phyloP scores from a whole-genome alignment of 1,284 basidiomycete genomes.

The Cryptococcus hybrid region DNA sequence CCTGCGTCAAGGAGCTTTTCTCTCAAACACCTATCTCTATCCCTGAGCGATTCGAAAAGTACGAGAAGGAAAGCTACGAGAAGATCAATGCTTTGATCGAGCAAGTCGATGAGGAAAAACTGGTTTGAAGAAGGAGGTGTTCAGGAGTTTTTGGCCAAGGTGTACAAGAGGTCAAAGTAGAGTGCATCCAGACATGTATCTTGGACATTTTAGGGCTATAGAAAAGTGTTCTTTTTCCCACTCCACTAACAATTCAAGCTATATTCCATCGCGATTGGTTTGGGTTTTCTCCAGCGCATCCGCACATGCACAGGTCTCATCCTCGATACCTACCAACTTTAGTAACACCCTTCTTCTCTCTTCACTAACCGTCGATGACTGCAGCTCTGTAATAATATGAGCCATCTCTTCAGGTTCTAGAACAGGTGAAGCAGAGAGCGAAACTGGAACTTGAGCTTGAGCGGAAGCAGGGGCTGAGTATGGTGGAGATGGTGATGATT shows the following conservation, averaged over 20 bases:
- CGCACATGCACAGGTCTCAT: background rate
- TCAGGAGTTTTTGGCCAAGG: constrained; percentile 80
- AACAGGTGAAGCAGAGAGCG: background rate
- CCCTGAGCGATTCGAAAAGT: constrained; percentile 65
- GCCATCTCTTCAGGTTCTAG: constrained; percentile 13
- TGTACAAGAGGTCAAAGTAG: constrained; percentile 83
- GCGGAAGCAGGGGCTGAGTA: no score
- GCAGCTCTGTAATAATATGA: constrained; percentile 13
- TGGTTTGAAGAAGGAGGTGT: constrained; percentile 74
- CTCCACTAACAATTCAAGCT: constrained; percentile 69
- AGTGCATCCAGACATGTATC: background rate
- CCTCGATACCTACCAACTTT: background rate
- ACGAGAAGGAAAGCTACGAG: constrained; percentile 74
- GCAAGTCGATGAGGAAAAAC: constrained; percentile 62
- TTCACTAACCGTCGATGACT: background rate
- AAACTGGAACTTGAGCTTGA: no score
- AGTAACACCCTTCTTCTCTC: constrained; percentile 2
- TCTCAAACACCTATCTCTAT: constrained; percentile 65
- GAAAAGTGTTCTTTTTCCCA: constrained; percentile 50
- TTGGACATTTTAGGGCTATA: background rate
- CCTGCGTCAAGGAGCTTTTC: constrained; percentile 71
- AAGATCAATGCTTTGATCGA: constrained; percentile 67
- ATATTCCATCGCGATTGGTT: background rate
- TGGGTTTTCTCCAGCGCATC: background rate
- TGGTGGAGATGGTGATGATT: no score